These are phyloP conservation scores for Cryptosporidium ubiquitum DNA, from an alignment of 169 alveolate species.

Conservation along the genomic window DNA sequence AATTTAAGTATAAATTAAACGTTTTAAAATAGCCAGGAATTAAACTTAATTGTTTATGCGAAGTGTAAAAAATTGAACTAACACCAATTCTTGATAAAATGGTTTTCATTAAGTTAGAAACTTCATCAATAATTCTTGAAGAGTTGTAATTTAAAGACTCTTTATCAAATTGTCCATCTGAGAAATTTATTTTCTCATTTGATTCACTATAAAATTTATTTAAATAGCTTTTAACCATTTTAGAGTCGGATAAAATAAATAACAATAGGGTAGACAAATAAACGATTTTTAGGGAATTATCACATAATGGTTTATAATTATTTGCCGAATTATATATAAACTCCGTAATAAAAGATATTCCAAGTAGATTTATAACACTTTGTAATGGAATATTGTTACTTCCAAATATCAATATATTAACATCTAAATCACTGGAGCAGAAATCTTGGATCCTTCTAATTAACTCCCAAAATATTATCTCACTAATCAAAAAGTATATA, in stretches of 20 bases:
- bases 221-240: not conserved
- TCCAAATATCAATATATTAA: not conserved
- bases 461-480: not conserved
- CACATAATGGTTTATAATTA: not conserved
- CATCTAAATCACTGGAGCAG: not conserved
- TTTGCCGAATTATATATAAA: not conserved
- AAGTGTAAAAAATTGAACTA: not conserved
- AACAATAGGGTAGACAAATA: not conserved
- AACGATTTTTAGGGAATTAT: not conserved
- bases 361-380: not conserved
- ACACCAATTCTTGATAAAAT: not conserved
- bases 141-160: not conserved
- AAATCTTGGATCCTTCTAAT: not conserved
- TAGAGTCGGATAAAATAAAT: slow-evolving; percentile 5
- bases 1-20: not conserved
- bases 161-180: not conserved
- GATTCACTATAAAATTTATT: not conserved
- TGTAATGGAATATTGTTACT: not conserved
- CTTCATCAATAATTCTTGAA: slow-evolving; percentile 19
- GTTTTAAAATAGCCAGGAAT: not conserved
- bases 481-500: not conserved
- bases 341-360: slow-evolving; percentile 2
- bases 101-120: not conserved
- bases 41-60: not conserved
- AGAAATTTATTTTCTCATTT: not conserved